Evolutionary conservation across 768 basidiomycete species (phyloP), one percentile per base, ranked within the genome.

Genomic region (Amanita rubescens): DNA sequence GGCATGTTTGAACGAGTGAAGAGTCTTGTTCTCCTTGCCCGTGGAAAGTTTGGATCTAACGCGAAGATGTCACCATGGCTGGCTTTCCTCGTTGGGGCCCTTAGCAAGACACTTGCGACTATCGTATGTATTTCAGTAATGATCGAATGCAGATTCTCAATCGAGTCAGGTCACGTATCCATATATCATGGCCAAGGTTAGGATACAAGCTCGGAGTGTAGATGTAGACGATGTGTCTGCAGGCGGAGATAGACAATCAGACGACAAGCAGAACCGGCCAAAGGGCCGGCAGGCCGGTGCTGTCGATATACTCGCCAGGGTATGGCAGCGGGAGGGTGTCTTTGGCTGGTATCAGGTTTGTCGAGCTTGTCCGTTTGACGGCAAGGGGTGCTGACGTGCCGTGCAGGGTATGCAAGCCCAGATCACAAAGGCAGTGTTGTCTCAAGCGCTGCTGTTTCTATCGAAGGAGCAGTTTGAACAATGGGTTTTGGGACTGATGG

Each of bases 401-500:
- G n/a, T 56, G 44, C 68, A 94, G 87, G 96, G 96, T 10, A 94
- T 99, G 89, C 78, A 87, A 59, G 94, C 96, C 0, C 96, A 99
- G 68, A 94, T 98, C 54, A 78, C 83, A 48, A 99, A 99, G 67
- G 96, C 95, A 0, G 94, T 97, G 11, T 71, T 99, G 12, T 90
- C 92, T 7, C 96, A 99, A 68, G 95, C 94, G 2, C 75, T 99
- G 58, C 71, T 98, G 50, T 99, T 99, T 75, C 87, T 95, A 74
- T 90, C 93, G 58, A 99, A 99, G 70, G 95, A 97, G 63, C 90
- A 94, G 63, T 94, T 99, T 62, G 96, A 99, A 66, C 81, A 80
- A 3, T 95, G 87, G 80, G 85, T 91, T 1, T 72, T 92, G 51
- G 69, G 76, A 11, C 78, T 94, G 55, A 82, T 90, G 75, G 66